Conservation (phyloP, 176 grass and related monocot genomes). For the Lolium perenne region DNA sequence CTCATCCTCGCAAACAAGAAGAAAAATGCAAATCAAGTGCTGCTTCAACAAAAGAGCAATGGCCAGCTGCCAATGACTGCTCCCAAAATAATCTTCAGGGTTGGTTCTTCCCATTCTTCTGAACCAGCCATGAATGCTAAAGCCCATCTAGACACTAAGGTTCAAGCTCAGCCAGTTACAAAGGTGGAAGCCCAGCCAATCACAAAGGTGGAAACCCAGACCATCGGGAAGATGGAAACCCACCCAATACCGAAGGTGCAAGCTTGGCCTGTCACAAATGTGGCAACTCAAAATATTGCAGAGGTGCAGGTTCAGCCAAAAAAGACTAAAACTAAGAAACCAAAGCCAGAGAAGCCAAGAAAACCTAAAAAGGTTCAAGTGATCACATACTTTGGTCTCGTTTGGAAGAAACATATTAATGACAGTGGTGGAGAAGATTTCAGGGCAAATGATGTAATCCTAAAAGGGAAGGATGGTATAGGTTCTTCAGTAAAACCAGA, state of each 20-base stretch:
- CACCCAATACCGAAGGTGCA: slow-evolving; percentile 3
- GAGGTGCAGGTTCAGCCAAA: slow-evolving; percentile 38
- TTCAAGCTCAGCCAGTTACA: slow-evolving; percentile 6
- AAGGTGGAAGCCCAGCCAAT: slow-evolving; percentile 14
- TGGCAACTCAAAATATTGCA: slow-evolving; percentile 30
- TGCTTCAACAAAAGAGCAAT: slow-evolving; percentile 48
- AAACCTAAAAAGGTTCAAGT: slow-evolving; percentile 61
- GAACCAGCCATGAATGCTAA: slow-evolving; percentile 32
- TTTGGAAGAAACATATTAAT: slow-evolving; percentile 73
- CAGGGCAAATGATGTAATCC: slow-evolving; percentile 74
- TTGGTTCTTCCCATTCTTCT: slow-evolving; percentile 56
- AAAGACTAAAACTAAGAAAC: slow-evolving; percentile 47
- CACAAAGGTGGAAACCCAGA: slow-evolving; percentile 10
- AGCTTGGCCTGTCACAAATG: slow-evolving; percentile 24
- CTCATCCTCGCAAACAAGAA: slow-evolving; percentile 47
- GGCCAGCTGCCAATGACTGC: slow-evolving; percentile 42
- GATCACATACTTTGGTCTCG: slow-evolving; percentile 77
- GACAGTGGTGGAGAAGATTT: slow-evolving; percentile 60
- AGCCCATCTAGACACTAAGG: slow-evolving; percentile 26
- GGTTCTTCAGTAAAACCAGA: slow-evolving; percentile 52
- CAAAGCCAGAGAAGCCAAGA: slow-evolving; percentile 48
- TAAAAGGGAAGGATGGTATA: slow-evolving; percentile 68
- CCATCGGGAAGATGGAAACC: slow-evolving; percentile 33
- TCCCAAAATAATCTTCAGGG: slow-evolving; percentile 56
- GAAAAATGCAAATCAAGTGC: slow-evolving; percentile 40